Percentiles rank a stretch among this genome's conserved stretches.
phyloP scores from a whole-genome alignment of 2,329 filamentous ascomycete genomes.

The Colletotrichum karsti region DNA sequence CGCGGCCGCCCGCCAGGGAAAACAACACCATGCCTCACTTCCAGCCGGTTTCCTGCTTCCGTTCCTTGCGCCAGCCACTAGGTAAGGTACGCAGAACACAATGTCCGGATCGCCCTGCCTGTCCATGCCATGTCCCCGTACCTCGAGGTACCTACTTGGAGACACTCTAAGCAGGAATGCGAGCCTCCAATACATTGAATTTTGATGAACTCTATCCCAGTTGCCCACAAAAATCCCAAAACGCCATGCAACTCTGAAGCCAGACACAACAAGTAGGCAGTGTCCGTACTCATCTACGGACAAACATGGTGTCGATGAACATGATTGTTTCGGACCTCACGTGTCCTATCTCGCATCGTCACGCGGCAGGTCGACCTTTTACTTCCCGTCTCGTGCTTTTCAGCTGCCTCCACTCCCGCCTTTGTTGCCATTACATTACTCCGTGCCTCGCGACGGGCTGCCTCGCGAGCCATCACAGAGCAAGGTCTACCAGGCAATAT shows the following conservation, averaged over 20 bases:
- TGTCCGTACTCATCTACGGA: too few species aligned
- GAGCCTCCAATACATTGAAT: neutral
- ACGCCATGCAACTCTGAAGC: constrained; percentile 2
- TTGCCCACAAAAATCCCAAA: constrained; percentile 5
- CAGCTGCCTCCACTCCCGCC: neutral
- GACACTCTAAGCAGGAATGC: neutral
- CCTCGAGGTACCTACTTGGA: too few species aligned
- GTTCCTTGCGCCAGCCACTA: neutral
- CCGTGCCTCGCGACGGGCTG: neutral
- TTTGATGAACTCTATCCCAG: constrained; percentile 19
- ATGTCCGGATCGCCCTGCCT: neutral
- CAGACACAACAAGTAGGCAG: neutral
- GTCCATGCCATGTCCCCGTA: constrained; percentile 1
- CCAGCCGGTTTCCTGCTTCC: neutral
- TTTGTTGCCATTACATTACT: too few species aligned
- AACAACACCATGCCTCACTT: neutral
- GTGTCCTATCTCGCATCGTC: neutral
- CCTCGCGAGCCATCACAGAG: neutral
- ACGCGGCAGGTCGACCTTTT: neutral
- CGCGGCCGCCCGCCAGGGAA: neutral
- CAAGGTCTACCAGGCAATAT: neutral
- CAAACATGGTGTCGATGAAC: neutral
- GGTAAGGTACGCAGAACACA: neutral
- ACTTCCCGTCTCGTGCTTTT: neutral
- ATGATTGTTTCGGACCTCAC: neutral